Evolutionary conservation across 2,329 filamentous ascomycete species (phyloP).

Genomic region (Pezicula radicicola): DNA sequence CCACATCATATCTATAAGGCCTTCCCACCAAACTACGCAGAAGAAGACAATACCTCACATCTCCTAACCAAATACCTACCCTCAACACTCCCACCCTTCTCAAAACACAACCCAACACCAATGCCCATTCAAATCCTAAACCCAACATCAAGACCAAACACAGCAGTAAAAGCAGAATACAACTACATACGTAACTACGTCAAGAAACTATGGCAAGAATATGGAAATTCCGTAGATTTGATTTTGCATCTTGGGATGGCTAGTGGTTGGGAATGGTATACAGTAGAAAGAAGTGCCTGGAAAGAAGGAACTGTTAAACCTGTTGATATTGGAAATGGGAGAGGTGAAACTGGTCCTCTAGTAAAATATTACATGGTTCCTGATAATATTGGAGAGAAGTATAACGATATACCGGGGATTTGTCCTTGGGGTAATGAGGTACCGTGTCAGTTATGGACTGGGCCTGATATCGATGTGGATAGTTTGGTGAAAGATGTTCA

Average conservation of each 20-base stretch:
- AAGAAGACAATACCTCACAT: not conserved
- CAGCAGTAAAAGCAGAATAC: not conserved
- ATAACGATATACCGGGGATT: not conserved
- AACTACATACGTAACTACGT: not conserved
- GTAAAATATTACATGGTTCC: not conserved
- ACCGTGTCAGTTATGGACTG: not conserved
- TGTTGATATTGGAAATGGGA: not conserved
- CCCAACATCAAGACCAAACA: not conserved
- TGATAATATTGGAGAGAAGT: not conserved
- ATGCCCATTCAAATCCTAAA: not conserved
- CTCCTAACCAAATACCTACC: not conserved
- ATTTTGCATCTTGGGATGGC: constrained; percentile 1
- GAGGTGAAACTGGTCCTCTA: too few species aligned
- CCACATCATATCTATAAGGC: not conserved
- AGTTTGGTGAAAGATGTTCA: not conserved
- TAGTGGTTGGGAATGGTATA: constrained; percentile 1
- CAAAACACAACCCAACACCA: not conserved
- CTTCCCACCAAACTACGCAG: not conserved
- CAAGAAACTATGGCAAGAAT: not conserved
- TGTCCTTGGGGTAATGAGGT: not conserved
- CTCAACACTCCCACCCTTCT: not conserved
- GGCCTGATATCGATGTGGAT: not conserved
- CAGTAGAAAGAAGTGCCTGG: not conserved
- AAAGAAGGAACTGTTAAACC: not conserved
- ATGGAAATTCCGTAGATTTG: not conserved